Conservation (phyloP, 1,139 yeast species). For the Hanseniaspora uvarum region DNA sequence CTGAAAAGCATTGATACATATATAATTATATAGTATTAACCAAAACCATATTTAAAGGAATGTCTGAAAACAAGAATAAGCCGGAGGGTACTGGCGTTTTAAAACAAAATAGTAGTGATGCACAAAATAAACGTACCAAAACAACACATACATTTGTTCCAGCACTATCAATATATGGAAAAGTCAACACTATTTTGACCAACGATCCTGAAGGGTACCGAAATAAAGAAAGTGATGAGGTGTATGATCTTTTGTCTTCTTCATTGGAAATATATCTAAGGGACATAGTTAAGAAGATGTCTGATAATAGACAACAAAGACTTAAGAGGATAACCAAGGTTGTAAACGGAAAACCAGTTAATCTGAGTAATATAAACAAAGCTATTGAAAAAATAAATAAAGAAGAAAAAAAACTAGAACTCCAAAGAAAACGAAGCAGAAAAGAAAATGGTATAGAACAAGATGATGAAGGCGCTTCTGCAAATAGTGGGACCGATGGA, state of each 20-base stretch:
- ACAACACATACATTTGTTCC: slow-evolving; percentile 5
- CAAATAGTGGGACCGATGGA: background rate
- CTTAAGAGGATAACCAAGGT: slow-evolving; percentile 14
- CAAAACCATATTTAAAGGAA: background rate
- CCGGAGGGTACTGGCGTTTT: background rate
- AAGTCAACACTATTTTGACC: slow-evolving; percentile 7
- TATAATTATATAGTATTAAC: background rate
- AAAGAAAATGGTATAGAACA: slow-evolving; percentile 13
- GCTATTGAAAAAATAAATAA: slow-evolving; percentile 12
- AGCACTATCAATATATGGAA: slow-evolving; percentile 10
- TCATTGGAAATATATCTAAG: slow-evolving; percentile 15
- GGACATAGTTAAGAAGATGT: slow-evolving; percentile 15
- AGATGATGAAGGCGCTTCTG: background rate
- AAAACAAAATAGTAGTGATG: background rate
- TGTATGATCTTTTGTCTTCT: slow-evolving; percentile 10
- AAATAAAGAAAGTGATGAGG: slow-evolving; percentile 16
- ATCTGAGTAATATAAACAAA: slow-evolving; percentile 4
- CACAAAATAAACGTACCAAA: background rate
- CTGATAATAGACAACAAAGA: slow-evolving; percentile 12
- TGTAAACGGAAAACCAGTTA: slow-evolving; percentile 15
- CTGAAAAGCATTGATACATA: background rate
- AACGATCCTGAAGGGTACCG: slow-evolving; percentile 14
- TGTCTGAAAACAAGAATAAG: slow-evolving; percentile 3
- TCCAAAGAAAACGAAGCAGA: slow-evolving; percentile 15
- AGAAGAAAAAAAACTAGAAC: slow-evolving; percentile 11